phyloP scores from a whole-genome alignment of 441 rosid genomes.

The Viola pubescens region DNA sequence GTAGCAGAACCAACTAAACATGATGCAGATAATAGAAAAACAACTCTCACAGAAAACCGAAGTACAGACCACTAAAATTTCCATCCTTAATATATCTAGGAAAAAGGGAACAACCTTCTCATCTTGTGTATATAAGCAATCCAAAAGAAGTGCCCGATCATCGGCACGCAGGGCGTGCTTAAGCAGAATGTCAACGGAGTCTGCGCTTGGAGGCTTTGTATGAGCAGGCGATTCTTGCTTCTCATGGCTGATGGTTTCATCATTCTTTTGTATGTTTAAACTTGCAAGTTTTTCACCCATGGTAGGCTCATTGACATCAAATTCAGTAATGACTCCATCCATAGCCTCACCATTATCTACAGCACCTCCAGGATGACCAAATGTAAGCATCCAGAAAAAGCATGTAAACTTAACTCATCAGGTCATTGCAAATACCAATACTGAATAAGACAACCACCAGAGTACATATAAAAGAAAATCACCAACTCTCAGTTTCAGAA shows the following conservation, averaged over 20 bases:
- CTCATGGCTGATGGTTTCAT: constrained; percentile 22
- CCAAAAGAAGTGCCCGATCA: constrained; percentile 76
- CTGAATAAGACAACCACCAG: no score
- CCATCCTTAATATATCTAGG: constrained; percentile 1
- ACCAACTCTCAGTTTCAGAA: no score
- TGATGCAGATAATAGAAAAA: not conserved
- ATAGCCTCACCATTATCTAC: constrained; percentile 50
- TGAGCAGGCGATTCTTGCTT: constrained; percentile 26
- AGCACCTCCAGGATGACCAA: constrained; percentile 15
- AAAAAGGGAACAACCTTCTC: constrained; percentile 49
- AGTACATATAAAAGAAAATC: no score
- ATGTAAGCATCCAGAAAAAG: not conserved
- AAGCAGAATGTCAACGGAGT: constrained; percentile 70
- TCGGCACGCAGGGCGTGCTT: constrained; percentile 86
- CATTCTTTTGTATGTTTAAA: constrained; percentile 40
- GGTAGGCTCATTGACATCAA: constrained; percentile 71
- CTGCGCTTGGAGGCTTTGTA: constrained; percentile 70
- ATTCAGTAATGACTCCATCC: constrained; percentile 56
- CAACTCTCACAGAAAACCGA: not conserved
- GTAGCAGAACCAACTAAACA: not conserved
- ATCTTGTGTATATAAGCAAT: constrained; percentile 82
- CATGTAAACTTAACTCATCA: no score
- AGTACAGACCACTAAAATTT: no score
- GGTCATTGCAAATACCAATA: no score
- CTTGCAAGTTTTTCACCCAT: constrained; percentile 81